Conservation (phyloP, 2,329 filamentous ascomycete genomes). For the Diaporthe destruens region DNA sequence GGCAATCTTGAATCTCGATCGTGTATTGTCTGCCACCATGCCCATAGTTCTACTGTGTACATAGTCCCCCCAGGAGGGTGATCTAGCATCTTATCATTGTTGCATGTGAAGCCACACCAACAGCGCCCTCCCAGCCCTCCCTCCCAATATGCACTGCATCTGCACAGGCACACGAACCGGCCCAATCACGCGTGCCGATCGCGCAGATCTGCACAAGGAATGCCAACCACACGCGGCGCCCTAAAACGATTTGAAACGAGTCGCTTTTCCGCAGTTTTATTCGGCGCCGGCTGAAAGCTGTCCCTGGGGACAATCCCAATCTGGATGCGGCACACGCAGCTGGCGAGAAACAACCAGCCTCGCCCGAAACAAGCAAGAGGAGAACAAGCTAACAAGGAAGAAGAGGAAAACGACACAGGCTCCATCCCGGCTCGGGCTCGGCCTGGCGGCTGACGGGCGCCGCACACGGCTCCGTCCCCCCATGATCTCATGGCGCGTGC, state of each 20-base stretch:
- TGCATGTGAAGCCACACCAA: constrained; percentile 18
- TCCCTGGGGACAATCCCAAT: neutral
- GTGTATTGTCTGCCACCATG: neutral
- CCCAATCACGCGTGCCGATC: constrained; percentile 29
- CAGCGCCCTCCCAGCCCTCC: neutral
- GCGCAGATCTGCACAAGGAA: constrained; percentile 24
- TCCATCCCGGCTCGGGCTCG: constrained; percentile 14
- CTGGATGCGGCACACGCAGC: neutral
- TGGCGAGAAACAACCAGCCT: neutral
- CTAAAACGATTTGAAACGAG: constrained; percentile 27
- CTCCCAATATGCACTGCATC: neutral
- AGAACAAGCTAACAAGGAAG: neutral
- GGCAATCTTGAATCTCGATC: constrained; percentile 18
- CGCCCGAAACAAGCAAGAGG: neutral
- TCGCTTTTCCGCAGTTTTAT: constrained; percentile 3
- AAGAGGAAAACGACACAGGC: too few species aligned
- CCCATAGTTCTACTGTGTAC: neutral
- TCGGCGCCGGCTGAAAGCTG: constrained; percentile 3
- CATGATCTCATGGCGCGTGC: constrained; percentile 28
- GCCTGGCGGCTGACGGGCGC: constrained; percentile 8
- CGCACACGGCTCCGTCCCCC: neutral
- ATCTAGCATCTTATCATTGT: neutral
- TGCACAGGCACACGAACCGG: constrained; percentile 15
- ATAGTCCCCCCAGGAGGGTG: neutral
- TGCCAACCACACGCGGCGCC: constrained; percentile 8